Conservation (phyloP, 2,329 filamentous ascomycete species). For the Phaeosphaeria sp. region DNA sequence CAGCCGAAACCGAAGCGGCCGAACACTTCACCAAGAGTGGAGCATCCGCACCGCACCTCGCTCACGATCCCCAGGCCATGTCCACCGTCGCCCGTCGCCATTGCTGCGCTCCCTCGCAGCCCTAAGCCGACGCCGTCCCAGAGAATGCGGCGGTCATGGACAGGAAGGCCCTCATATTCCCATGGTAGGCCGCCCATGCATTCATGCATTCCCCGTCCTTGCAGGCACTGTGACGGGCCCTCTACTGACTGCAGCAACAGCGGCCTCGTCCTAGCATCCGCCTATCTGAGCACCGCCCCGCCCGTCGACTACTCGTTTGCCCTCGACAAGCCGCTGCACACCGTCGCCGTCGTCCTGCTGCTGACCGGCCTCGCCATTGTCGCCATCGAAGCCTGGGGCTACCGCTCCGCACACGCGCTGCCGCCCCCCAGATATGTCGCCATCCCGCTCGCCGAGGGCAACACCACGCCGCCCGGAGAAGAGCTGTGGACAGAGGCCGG, state of each 20-base stretch:
- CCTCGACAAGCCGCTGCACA: conserved; percentile 46
- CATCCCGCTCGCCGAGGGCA: conserved; percentile 37
- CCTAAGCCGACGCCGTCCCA: conserved; percentile 19
- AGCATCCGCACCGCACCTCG: neutral
- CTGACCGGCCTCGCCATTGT: conserved; percentile 41
- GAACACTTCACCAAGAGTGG: neutral
- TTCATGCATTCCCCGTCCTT: neutral
- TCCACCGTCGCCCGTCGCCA: conserved; percentile 8
- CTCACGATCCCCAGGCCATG: neutral
- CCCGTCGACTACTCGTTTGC: conserved; percentile 43
- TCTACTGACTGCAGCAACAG: conserved; percentile 34
- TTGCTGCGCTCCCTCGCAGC: conserved; percentile 31
- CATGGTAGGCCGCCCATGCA: conserved; percentile 31
- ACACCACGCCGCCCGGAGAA: conserved; percentile 27
- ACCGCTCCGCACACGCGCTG: conserved; percentile 22
- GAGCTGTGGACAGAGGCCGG: conserved; percentile 36
- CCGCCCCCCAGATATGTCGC: conserved; percentile 34
- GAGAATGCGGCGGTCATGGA: conserved; percentile 45
- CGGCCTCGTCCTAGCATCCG: conserved; percentile 44
- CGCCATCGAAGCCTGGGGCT: conserved; percentile 31
- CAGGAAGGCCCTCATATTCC: conserved; percentile 45
- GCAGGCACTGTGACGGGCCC: too few species aligned
- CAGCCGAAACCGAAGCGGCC: neutral
- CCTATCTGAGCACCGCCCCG: conserved; percentile 39
- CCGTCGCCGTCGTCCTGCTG: conserved; percentile 37